Percentiles rank a stretch among this genome's conserved stretches.
phyloP scores from a whole-genome alignment of 1,284 basidiomycete species.

The Sporisorium sorghi region DNA sequence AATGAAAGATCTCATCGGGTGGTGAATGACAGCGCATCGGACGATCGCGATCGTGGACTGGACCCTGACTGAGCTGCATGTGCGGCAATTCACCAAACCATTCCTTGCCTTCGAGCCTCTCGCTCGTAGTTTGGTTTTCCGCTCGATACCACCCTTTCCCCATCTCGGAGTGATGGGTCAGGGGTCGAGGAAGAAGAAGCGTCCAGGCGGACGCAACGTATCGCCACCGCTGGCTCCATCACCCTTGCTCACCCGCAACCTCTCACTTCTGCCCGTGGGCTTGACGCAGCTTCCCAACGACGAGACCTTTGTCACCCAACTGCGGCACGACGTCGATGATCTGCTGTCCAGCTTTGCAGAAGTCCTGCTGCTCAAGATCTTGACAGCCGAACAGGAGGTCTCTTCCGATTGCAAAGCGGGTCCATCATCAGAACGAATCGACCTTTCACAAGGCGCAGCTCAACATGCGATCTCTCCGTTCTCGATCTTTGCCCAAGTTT shows the following conservation, averaged over 20 bases:
- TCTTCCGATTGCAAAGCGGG: neutral
- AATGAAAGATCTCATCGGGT: neutral
- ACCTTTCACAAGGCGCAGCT: neutral
- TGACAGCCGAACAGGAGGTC: neutral
- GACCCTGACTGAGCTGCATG: constrained; percentile 22
- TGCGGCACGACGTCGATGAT: constrained; percentile 29
- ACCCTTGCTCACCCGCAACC: constrained; percentile 36
- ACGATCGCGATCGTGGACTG: too few relatives aligned
- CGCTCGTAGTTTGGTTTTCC: neutral
- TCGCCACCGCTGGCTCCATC: constrained; percentile 41
- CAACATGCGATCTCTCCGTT: constrained; percentile 24
- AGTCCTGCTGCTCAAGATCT: constrained; percentile 9
- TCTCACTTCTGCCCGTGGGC: constrained; percentile 38
- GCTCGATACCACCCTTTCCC: neutral
- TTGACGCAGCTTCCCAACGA: constrained; percentile 44
- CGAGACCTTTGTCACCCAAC: constrained; percentile 22
- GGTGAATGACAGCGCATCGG: neutral
- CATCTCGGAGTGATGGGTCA: constrained; percentile 15
- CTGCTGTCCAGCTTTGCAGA: constrained; percentile 33
- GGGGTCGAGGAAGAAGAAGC: constrained; percentile 45
- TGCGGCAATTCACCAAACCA: too few relatives aligned
- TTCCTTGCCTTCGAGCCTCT: neutral
- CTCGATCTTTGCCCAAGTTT: constrained; percentile 27
- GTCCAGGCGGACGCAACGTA: constrained; percentile 27
- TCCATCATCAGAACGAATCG: neutral